These are phyloP conservation scores for Talaromyces sp. DNA, from an alignment of 2,329 filamentous ascomycete species.

Conservation along the genomic window DNA sequence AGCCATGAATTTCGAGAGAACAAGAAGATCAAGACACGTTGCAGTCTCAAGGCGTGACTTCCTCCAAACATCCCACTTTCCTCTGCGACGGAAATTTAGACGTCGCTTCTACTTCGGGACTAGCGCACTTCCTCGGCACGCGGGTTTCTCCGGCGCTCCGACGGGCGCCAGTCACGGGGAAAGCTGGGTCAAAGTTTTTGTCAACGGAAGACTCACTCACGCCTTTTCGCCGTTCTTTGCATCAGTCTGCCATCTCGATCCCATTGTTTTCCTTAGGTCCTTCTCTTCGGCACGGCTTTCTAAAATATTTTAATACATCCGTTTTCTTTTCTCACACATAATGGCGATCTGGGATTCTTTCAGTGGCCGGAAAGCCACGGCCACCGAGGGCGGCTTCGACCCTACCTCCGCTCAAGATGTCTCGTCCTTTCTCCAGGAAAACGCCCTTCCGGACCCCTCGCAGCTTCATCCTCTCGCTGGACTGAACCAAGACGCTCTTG, in stretches of 20 bases:
- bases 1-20: not conserved
- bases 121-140: conserved; percentile 5
- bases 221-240: not conserved
- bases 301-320: conserved; percentile 1
- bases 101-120: conserved; percentile 15
- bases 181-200: conserved; percentile 32
- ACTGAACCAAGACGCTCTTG: conserved; percentile 84
- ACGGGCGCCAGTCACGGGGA: conserved; percentile 18
- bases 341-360: conserved; percentile 59
- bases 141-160: conserved; percentile 9
- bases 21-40: not conserved
- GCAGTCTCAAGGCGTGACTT: not conserved
- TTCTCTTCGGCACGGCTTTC: not conserved
- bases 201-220: not conserved
- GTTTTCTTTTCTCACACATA: conserved; percentile 13
- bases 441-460: conserved; percentile 76
- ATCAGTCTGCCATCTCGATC: not conserved
- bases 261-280: not conserved
- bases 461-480: conserved; percentile 89
- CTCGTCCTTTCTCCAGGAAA: conserved; percentile 74
- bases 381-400: conserved; percentile 57
- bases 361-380: conserved; percentile 53
- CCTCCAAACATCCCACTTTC: conserved; percentile 1
- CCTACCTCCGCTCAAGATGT: conserved; percentile 71
- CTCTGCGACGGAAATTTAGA: conserved; percentile 22